These are phyloP conservation scores for Mycena maculata DNA, from an alignment of 768 basidiomycete species.

Conservation along the genomic window DNA sequence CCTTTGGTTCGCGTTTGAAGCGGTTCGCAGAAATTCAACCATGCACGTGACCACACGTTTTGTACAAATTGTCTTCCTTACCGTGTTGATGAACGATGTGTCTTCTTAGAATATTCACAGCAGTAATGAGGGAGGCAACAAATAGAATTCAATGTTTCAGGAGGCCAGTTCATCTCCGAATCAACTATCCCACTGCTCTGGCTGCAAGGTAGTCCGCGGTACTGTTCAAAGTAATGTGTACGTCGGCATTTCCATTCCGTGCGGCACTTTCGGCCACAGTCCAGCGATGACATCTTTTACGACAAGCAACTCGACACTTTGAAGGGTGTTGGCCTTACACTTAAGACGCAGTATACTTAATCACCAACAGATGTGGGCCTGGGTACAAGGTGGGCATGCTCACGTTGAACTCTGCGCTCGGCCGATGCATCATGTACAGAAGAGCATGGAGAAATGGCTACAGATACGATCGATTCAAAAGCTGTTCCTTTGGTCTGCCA, in stretches of 20 bases:
- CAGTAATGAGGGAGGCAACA: too few relatives aligned
- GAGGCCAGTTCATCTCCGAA: neutral
- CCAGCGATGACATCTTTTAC: neutral
- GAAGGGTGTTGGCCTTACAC: neutral
- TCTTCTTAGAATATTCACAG: too few relatives aligned
- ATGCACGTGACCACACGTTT: too few relatives aligned
- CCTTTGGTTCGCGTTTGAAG: too few relatives aligned
- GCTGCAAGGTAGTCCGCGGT: slow-evolving; percentile 5
- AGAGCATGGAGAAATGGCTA: slow-evolving; percentile 6
- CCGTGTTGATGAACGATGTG: too few relatives aligned
- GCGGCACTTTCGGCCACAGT: too few relatives aligned
- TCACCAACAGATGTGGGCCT: slow-evolving; percentile 3
- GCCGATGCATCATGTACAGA: neutral
- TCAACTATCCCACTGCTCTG: neutral
- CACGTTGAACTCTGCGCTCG: too few relatives aligned
- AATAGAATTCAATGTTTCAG: too few relatives aligned
- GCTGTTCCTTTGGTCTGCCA: slow-evolving; percentile 10
- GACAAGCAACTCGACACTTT: neutral
- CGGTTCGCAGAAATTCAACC: too few relatives aligned
- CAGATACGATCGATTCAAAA: neutral
- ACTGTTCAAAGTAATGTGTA: slow-evolving; percentile 15
- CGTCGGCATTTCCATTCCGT: neutral
- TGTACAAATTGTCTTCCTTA: too few relatives aligned
- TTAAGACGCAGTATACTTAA: neutral
- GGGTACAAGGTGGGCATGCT: neutral